These are phyloP conservation scores for Endocladia muricata DNA, from an alignment of 31 red algal genomes.

Conservation along the genomic window DNA sequence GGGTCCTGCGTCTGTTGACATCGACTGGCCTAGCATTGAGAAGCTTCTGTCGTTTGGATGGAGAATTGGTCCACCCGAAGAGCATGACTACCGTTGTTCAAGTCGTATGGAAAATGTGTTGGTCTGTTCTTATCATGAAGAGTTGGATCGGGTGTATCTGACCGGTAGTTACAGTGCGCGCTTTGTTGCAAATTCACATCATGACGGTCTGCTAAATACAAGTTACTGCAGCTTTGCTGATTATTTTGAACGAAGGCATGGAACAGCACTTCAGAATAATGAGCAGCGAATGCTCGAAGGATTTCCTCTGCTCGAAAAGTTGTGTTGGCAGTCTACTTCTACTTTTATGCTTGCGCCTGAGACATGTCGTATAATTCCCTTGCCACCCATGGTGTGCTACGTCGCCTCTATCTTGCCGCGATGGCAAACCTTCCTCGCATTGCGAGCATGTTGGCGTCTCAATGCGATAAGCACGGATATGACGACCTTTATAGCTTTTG, in stretches of 20 bases:
- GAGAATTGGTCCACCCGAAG: constrained; percentile 30
- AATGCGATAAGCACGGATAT: constrained; percentile 43
- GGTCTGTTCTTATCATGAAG: constrained; percentile 65
- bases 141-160: constrained; percentile 50
- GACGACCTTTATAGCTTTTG: constrained; percentile 40
- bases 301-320: constrained; percentile 26
- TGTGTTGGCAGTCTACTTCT: constrained; percentile 24
- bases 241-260: constrained; percentile 46
- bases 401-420: constrained; percentile 43
- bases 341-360: constrained; percentile 52
- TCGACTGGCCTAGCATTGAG: constrained; percentile 65
- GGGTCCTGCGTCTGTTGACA: neutral
- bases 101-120: neutral
- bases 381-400: constrained; percentile 48
- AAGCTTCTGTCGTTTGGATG: constrained; percentile 24
- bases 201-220: constrained; percentile 44
- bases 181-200: constrained; percentile 45
- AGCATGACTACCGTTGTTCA: neutral
- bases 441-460: constrained; percentile 52
- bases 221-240: constrained; percentile 35
- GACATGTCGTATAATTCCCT: constrained; percentile 37
- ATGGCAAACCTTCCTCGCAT: constrained; percentile 74
- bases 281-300: constrained; percentile 37
- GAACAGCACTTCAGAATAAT: constrained; percentile 11
- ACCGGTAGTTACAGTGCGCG: constrained; percentile 7